Evolutionary conservation across 2,329 filamentous ascomycete species (phyloP).

Genomic region (Fusarium haematococcum): DNA sequence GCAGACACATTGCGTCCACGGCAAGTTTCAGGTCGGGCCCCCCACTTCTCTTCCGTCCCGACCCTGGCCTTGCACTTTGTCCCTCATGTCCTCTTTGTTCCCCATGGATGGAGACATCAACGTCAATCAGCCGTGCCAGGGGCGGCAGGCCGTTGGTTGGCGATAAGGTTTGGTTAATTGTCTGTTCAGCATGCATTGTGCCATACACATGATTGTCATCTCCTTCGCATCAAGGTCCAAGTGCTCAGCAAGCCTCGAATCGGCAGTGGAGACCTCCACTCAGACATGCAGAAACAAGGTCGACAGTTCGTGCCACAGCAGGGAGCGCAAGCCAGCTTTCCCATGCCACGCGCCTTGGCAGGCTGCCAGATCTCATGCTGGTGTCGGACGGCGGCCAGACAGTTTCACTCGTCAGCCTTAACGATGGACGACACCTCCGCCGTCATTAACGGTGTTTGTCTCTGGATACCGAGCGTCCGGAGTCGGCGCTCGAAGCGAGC

Average conservation of each 20-base stretch:
- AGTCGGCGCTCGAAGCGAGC: conserved; percentile 3
- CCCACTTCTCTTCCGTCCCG: conserved; percentile 14
- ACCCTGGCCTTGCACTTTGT: conserved; percentile 19
- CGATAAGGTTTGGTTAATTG: background rate
- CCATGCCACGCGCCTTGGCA: conserved; percentile 22
- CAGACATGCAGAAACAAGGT: conserved; percentile 24
- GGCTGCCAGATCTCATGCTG: conserved; percentile 32
- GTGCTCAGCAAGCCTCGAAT: conserved; percentile 1
- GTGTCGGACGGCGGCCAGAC: conserved; percentile 7
- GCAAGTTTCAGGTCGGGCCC: conserved; percentile 42
- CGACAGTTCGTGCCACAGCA: conserved; percentile 28
- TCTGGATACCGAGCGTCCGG: background rate
- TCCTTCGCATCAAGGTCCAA: background rate
- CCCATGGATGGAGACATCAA: background rate
- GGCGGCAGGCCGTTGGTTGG: background rate
- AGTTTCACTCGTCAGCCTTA: conserved; percentile 33
- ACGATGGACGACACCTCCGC: background rate
- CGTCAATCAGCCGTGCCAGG: background rate
- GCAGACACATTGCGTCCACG: conserved; percentile 26
- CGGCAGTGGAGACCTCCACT: conserved; percentile 11
- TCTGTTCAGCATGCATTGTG: background rate
- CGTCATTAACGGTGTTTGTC: background rate
- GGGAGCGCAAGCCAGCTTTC: conserved; percentile 19
- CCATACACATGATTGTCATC: background rate
- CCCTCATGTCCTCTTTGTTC: conserved; percentile 8